Evolutionary conservation across 108 stramenopile species (phyloP), one percentile per base, ranked within the genome.

Genomic region (Pseudonitzschia multiseries): DNA sequence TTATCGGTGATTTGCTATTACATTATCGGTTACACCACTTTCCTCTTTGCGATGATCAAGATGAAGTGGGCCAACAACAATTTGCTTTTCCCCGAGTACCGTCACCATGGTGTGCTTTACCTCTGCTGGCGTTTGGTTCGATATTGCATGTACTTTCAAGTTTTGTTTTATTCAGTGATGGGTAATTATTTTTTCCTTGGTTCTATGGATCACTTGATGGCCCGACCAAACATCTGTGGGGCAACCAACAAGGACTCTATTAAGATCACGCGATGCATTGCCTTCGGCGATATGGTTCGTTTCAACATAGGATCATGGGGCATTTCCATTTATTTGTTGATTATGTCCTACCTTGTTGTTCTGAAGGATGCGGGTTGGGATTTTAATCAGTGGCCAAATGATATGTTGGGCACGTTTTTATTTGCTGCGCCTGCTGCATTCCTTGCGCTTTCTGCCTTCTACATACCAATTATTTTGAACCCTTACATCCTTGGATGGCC

Each of bases 161-260:
- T 84, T 31, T 56, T 84, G 41, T 84, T 84, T 65, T 84, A 84
- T 62, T 69, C 84, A 3, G 79, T 84, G 18, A 79, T 80, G 69
- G 71, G 77, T 17, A 84, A 81, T 41, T 84, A 74, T 57, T 84
- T 78, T 59, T 84, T 81, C 53, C 70, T 84, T 51, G 84, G 84
- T 22, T 80, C 79, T 0, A 78, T 84, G 84, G 84, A 84, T 61
- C 84, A 84, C 57, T 53, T 84, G 76, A 26, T 84, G 70, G 74
- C 84, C n/a, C 68, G 73, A 22, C 69, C 79, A 12, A 66, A 54
- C 4, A 81, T 84, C n/a, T 74, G 73, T 42, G 31, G 51, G 29
- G 84, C 84, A 14, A 84, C 84, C 17, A 84, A 84, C 80, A 84
- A 84, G 77, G 84, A 84, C 62, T 78, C 84, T 0, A 80, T 84